These are phyloP conservation scores for Rhizopus arrhizus DNA, from an alignment of 371 early-diverging fungal genomes.

Conservation along the genomic window DNA sequence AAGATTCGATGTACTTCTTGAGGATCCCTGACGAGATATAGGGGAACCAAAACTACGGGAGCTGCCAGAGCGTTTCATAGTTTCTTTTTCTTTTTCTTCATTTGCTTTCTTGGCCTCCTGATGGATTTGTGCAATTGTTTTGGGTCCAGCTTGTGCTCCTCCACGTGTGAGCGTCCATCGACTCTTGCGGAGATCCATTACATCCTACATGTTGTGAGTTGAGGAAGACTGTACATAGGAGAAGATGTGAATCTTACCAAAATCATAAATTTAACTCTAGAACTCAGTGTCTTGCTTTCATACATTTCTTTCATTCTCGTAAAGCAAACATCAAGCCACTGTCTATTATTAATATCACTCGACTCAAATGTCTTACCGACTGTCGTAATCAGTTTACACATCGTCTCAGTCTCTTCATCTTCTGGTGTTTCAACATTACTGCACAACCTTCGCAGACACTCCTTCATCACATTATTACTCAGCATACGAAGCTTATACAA, in stretches of 20 bases:
- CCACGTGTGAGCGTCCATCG: conserved; percentile 74
- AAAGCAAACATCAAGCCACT: conserved; percentile 82
- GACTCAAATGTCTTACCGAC: conserved; percentile 74
- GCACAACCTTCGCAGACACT: conserved; percentile 80
- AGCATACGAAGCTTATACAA: conserved; percentile 88
- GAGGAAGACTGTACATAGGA: background rate
- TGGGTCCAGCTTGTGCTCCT: conserved; percentile 70
- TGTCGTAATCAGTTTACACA: conserved; percentile 88
- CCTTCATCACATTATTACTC: conserved; percentile 90
- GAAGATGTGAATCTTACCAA: conserved; percentile 33
- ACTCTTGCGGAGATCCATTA: conserved; percentile 85
- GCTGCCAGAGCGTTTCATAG: conserved; percentile 68
- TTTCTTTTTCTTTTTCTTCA: conserved; percentile 64
- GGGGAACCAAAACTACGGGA: conserved; percentile 63
- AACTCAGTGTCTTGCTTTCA: conserved; percentile 64
- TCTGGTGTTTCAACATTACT: conserved; percentile 74
- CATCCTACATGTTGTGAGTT: conserved; percentile 54
- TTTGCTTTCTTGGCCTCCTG: conserved; percentile 71
- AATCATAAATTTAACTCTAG: conserved; percentile 92
- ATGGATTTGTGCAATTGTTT: conserved; percentile 89
- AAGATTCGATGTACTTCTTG: background rate
- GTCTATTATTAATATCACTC: conserved; percentile 31
- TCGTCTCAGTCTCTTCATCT: conserved; percentile 92
- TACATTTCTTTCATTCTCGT: conserved; percentile 67
- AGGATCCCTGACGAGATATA: conserved; percentile 56